These are phyloP conservation scores for Claviceps pazoutovae DNA, from an alignment of 2,329 filamentous ascomycete species.

Conservation along the genomic window DNA sequence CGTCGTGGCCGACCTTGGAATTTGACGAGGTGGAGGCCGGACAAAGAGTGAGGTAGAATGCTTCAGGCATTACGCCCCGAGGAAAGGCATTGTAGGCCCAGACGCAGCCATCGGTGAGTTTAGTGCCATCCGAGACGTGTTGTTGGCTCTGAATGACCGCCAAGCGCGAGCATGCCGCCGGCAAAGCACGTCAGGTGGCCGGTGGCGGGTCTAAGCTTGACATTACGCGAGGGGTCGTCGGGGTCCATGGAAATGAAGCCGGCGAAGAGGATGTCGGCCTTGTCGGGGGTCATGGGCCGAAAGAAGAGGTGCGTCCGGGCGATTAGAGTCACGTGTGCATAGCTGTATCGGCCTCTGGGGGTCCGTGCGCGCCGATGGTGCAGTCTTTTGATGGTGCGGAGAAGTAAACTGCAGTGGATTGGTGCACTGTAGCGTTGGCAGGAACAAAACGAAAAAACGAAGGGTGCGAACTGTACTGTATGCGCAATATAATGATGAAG, in stretches of 20 bases:
- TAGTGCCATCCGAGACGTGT: slow-evolving; percentile 49
- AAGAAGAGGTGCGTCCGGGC: slow-evolving; percentile 52
- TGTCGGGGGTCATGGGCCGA: slow-evolving; percentile 49
- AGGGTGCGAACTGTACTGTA: too few relatives aligned
- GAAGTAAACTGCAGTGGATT: too few relatives aligned
- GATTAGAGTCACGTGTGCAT: slow-evolving; percentile 13
- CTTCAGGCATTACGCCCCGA: slow-evolving; percentile 45
- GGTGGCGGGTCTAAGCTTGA: not conserved
- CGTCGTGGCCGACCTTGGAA: not conserved
- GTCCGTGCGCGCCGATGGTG: too few relatives aligned
- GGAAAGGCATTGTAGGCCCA: slow-evolving; percentile 52
- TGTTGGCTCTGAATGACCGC: slow-evolving; percentile 41
- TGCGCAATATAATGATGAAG: too few relatives aligned
- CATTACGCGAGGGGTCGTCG: slow-evolving; percentile 14
- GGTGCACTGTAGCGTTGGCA: too few relatives aligned
- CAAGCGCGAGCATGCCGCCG: slow-evolving; percentile 56
- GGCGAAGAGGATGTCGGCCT: slow-evolving; percentile 49
- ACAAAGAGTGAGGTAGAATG: slow-evolving; percentile 29
- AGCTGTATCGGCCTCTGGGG: too few relatives aligned
- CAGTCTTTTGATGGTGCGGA: too few relatives aligned
- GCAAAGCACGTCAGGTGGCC: slow-evolving; percentile 34
- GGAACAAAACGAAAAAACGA: too few relatives aligned
- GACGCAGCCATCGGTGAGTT: slow-evolving; percentile 53
- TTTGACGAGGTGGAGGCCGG: not conserved
- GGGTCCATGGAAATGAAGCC: slow-evolving; percentile 27